Conservation (phyloP, 2,329 filamentous ascomycete species). For the Neonectria sp. region DNA sequence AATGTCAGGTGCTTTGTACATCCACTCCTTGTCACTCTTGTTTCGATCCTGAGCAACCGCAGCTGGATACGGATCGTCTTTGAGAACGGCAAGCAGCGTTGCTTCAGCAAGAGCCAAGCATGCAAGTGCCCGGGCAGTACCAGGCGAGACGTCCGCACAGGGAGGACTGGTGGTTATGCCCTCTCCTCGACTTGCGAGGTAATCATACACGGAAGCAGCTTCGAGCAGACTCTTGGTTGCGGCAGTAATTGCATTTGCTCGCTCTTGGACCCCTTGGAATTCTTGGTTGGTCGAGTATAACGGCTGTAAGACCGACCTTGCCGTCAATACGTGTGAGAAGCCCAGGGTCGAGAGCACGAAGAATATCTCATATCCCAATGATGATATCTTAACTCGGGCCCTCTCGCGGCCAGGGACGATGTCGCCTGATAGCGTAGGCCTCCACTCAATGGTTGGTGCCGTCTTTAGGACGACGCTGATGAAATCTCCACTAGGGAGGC, state of each 20-base stretch:
- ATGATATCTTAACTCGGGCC: slow-evolving; percentile 77
- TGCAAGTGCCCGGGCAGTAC: slow-evolving; percentile 69
- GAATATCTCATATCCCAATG: slow-evolving; percentile 86
- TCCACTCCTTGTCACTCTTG: slow-evolving; percentile 91
- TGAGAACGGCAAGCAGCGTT: slow-evolving; percentile 89
- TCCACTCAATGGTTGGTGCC: slow-evolving; percentile 83
- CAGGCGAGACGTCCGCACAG: slow-evolving; percentile 68
- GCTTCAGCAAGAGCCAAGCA: slow-evolving; percentile 87
- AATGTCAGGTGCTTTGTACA: slow-evolving; percentile 91
- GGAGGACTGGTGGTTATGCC: slow-evolving; percentile 57
- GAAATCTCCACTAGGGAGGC: slow-evolving; percentile 65
- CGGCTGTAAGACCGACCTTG: slow-evolving; percentile 79
- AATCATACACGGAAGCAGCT: slow-evolving; percentile 83
- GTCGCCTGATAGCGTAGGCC: slow-evolving; percentile 80
- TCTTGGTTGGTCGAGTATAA: slow-evolving; percentile 78
- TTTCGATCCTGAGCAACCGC: slow-evolving; percentile 87
- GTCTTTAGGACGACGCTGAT: slow-evolving; percentile 77
- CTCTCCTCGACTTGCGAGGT: slow-evolving; percentile 73
- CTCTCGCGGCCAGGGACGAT: slow-evolving; percentile 75
- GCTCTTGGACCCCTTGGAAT: slow-evolving; percentile 74
- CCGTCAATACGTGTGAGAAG: slow-evolving; percentile 80
- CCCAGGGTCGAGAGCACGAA: slow-evolving; percentile 85
- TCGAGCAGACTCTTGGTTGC: slow-evolving; percentile 85
- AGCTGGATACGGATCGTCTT: slow-evolving; percentile 94
- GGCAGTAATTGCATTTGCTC: slow-evolving; percentile 77